Evolutionary conservation across 2,329 filamentous ascomycete species (phyloP), one percentile per base, ranked within the genome.

Genomic region (Beauveria asiatica): DNA sequence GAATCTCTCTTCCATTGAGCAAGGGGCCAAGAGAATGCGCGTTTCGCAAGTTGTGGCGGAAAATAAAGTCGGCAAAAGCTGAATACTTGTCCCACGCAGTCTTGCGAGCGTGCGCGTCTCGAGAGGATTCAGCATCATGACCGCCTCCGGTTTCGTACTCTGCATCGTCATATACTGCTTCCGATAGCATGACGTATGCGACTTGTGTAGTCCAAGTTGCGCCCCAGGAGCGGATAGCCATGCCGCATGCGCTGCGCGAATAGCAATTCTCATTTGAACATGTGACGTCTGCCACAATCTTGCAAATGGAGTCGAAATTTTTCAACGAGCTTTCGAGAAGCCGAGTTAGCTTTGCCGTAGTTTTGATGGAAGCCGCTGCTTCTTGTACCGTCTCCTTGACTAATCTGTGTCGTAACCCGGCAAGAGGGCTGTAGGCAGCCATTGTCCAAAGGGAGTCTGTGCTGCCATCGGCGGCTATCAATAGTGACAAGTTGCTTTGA

Each of bases 181-280:
- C 17, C 2, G 61, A 52, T 10, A 65, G 55, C 30, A 66, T 46
- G 27, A 48, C 59, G 37, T 61, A 65, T 30, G 51, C 30, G 5
- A 65, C 57, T 19, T 66, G 64, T 17, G 61, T 41, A 0, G 49
- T 58, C 64, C 64, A 66, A 1, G 59, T 61, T 16, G 46, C 11
- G 27, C 64, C 64, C 63, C 64, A 66, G 16, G 62, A 61, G 3
- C 64, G 62, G 9, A 66, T 59, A 2, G 64, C 57, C 64, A 65
- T 64, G 44, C 64, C 64, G 1, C 65, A 39, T 25, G 16, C 25
- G 54, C 64, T 62, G 41, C 61, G 63, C 41, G n/a, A 25, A 7
- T 27, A 44, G 17, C 27, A 45, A 13, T 41, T 30, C 9, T 11
- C 21, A 16, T 50, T 17, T 6, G 30, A 37, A 16, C 21, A 56